Base-by-base conservation (phyloP, 1,139 yeast genomes). In the Debaryomyces subglobosus region DNA sequence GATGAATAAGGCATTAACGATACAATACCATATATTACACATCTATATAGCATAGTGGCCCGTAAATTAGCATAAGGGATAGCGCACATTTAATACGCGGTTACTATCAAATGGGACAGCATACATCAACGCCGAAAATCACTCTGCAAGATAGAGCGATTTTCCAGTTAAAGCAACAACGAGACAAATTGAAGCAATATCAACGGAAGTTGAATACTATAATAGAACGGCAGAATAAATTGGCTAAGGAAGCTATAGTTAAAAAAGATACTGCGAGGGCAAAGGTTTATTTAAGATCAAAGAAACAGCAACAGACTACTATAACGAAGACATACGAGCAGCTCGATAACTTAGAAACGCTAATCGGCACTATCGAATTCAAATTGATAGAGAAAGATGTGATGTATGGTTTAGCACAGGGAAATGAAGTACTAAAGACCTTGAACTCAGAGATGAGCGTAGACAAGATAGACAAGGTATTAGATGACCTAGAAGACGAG, bases 311-410 rank as follows among this genome's bases (percentile, higher is more conserved):
- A 63, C 84, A 86, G 57, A 77, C 81, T 30, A 71, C 88, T 12
- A 71, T 92, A 3, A 68, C 70, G 30, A 86, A 85, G 59, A 87
- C 96, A 0, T 88, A 85, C 48, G 82, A 79, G 36, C 98, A 94
- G 65, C 71, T 91, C 29, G 86, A 84, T 49, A 88, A 89, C 43
- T 68, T 94, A 36, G 97, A 92, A 61, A 75, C 77, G 46, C 74
- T 89, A 62, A 83, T 86, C 4, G 81, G 84, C 20, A 85, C 88
- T 29, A 87, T 94, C 38, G 98, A 94, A 68, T 91, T 89, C 69
- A 94, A 96, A 58, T 69, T 89, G 52, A 86, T 94, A 34, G 98
- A 92, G 63, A 84, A 85, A 56, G 96, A 90, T 60, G 92, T 94
- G 45, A 58, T 91, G 13, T 81, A 79, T 53, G 97, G 97, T 0